Evolutionary conservation across 768 basidiomycete species (phyloP).

Genomic region (Phlebiopsis flavidoalba): DNA sequence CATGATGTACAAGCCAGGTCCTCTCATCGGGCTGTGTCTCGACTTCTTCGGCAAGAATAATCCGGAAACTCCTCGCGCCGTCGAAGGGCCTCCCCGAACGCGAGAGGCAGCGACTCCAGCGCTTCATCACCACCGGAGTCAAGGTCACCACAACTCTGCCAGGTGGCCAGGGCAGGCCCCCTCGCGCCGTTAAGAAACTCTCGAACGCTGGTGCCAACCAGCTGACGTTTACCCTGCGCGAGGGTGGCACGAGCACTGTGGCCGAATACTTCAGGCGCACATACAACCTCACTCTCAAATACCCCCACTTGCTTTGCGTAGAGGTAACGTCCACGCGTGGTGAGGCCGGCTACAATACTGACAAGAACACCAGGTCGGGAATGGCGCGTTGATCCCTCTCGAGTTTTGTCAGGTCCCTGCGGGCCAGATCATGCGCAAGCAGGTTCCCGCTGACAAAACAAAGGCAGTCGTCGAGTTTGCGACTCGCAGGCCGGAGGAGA

Average conservation of each 20-base stretch:
- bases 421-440: constrained; percentile 71
- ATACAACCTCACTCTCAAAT: constrained; percentile 48
- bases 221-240: constrained; percentile 50
- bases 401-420: constrained; percentile 58
- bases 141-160: constrained; percentile 37
- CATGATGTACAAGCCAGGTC: constrained; percentile 66
- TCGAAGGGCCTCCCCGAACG: constrained; percentile 41
- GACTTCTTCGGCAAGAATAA: constrained; percentile 39
- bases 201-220: constrained; percentile 47
- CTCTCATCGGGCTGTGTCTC: constrained; percentile 52
- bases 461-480: constrained; percentile 61
- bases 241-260: constrained; percentile 52
- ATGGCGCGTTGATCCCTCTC: constrained; percentile 58
- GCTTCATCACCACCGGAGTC: constrained; percentile 48
- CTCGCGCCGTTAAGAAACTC: constrained; percentile 61
- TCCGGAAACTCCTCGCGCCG: constrained; percentile 36
- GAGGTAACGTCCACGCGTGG: constrained; percentile 41
- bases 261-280: constrained; percentile 55
- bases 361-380: constrained; percentile 41
- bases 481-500: constrained; percentile 54
- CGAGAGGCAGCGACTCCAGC: constrained; percentile 46
- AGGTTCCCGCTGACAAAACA: constrained; percentile 63
- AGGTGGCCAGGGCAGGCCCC: constrained; percentile 25
- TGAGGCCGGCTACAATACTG: background rate
- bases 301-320: constrained; percentile 60